Base-by-base conservation (phyloP, 176 grass and related monocot species). In the Musa acuminata region DNA sequence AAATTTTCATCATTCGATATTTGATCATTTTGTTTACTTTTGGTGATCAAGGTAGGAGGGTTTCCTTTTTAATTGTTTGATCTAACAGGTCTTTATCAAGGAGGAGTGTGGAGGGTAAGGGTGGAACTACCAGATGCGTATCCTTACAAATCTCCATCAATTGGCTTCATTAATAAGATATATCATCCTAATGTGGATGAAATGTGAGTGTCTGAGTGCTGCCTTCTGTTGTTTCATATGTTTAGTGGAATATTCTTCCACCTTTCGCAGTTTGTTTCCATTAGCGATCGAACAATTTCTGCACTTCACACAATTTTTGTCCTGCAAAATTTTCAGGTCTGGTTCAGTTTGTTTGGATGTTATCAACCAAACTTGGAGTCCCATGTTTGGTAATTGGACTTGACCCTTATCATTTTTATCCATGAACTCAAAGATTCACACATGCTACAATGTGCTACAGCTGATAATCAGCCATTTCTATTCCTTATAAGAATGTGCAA, bases 171-270 rank as follows among this genome's bases (percentile, higher is more conserved):
- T 51, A 98, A 98, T 80, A 98, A 93, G 80, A 93, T 98, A 77
- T 98, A 89, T 88, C 94, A 98, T 69, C 94, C 94, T 1, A 98
- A 98, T 85, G 88, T 98, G 71, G 90, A 93, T 82, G 94, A 98
- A 82, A 89, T 89, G 94, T 98, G 82, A 93, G 94, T 65, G 22
- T 80, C 29, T 75, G 29, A 72, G 25, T 59, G 50, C 67, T 49
- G 9, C 43, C 19, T 13, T 63, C 11, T 71, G 21, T 49, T 51
- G 24, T 16, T 64, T 72, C n/a, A 63, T 80, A 11, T 29, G 48
- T 13, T 60, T 59, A n/a, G 14, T 27, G 17, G 12, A 11, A 54
- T 53, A 10, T 21, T 19, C 9, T 79, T 69, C 20, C 13, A 53
- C 51, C 53, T 14, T 53, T 1, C 13, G 8, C 2, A 72, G 9